Evolutionary conservation across 768 basidiomycete genomes (phyloP), one percentile per base, ranked within the genome.

Genomic region (Asterophora parasitica): DNA sequence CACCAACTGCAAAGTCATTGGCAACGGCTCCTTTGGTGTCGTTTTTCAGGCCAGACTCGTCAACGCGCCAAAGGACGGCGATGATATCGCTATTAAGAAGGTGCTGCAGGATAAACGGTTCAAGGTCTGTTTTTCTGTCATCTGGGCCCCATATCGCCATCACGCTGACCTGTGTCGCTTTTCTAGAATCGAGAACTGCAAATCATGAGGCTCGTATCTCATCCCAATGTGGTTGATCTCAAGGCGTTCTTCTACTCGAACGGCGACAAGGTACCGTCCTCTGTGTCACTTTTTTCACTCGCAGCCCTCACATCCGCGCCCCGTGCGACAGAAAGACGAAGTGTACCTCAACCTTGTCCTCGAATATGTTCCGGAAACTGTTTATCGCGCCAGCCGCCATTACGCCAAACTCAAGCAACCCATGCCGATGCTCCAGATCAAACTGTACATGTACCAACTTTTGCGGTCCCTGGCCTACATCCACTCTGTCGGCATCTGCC

Each of bases 361-460:
- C 60, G 96, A 99, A 83, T 99, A 92, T 69, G 93, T 99, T 42
- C 96, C 96, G 33, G 96, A 98, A 74, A 99, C 96, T 12, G 96
- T 99, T 48, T 98, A 98, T 73, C 92, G 95, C 61, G 96, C 95
- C 20, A 95, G 92, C 63, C 85, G 95, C 62, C 95, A 97, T 73
- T 99, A 98, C 67, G 90, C 94, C 58, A 98, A 98, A 72, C 88
- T 99, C 71, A 99, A 99, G 76, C 96, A 99, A 66, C 90, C 92
- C 50, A 99, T 99, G 96, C 96, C 96, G 26, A 97, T 93, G 84
- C 82, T 96, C 44, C 96, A 98, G 75, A 94, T 99, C 77, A 98
- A 98, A 76, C 72, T 99, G 62, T 99, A 99, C 77, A 98, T 97
- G 94, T 96, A 97, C 71, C 92, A 99, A 71, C 88, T 99, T 58